These are phyloP conservation scores for Monascus ruber DNA, from an alignment of 2,329 filamentous ascomycete species.

Conservation along the genomic window DNA sequence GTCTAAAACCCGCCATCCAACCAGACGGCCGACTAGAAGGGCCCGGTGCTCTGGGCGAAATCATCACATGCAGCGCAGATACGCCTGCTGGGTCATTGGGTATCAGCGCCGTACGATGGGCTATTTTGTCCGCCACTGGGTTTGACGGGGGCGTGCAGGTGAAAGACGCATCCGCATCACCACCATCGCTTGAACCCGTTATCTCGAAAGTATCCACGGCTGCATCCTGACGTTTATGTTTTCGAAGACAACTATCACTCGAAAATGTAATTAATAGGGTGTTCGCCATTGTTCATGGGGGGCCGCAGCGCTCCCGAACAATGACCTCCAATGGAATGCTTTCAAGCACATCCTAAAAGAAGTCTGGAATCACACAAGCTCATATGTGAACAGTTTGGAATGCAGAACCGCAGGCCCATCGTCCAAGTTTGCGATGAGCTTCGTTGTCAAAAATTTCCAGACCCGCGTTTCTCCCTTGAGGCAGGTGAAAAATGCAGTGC, in stretches of 20 bases:
- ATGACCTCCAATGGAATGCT: no score
- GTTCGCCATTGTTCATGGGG: no score
- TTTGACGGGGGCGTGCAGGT: conserved; percentile 34
- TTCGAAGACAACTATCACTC: not conserved
- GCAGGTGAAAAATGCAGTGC: no score
- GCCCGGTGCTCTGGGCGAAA: conserved; percentile 43
- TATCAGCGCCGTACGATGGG: conserved; percentile 51
- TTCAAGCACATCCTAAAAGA: no score
- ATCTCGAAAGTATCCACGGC: conserved; percentile 1
- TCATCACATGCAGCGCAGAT: conserved; percentile 48
- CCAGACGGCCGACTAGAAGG: conserved; percentile 29
- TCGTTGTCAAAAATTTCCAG: no score
- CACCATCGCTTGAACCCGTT: not conserved
- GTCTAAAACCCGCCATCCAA: conserved; percentile 32
- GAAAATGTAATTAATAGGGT: not conserved
- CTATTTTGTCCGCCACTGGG: conserved; percentile 51
- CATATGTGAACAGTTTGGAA: no score
- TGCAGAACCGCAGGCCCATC: no score
- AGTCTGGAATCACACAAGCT: no score
- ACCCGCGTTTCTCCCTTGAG: no score
- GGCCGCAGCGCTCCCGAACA: no score
- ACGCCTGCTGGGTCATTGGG: conserved; percentile 43
- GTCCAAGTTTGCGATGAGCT: no score
- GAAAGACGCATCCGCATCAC: conserved; percentile 5
- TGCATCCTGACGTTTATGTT: not conserved